Evolutionary conservation across 2,329 filamentous ascomycete species (phyloP), one percentile per base, ranked within the genome.

Genomic region (Bipolaris zeicola): DNA sequence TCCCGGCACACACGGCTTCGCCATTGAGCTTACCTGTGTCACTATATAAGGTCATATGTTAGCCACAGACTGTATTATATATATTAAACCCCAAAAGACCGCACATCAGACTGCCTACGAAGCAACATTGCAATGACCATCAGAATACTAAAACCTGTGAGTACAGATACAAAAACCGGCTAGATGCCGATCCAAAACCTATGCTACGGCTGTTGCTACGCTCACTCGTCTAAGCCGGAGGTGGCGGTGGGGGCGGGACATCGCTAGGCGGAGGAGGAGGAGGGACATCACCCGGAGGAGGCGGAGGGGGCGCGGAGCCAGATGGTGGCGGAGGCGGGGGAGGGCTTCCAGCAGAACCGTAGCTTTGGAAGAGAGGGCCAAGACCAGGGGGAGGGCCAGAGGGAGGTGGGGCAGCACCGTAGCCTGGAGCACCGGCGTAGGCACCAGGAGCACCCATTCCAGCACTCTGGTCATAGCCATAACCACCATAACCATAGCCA

Each of bases 321-420:
- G 86, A 83, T 1, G 87, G 85, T 24, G 87, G 86, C 39, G 85
- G 83, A 8, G 85, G 83, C n/a, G 86, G 85, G 24, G 87, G 87
- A 41, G 85, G 84, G 54, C 81, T 78, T 41, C 76, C 77, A 57
- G 75, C 80, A 61, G 78, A 79, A 37, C 84, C 80, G 60, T 86
- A 90, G 68, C 88, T 87, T 74, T 89, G 86, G 67, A 89, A 87
- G 56, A 91, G 80, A 44, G 86, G 84, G 70, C 84, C 87, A 58
- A 89, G 79, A 38, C 85, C 85, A 58, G 83, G 73, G 49, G 73
- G 73, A 53, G 73, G 82, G 41, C 78, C 58, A 79, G 68, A 55
- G 82, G 67, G 85, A 49, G 73, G 62, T 37, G 69, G 63, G 51
- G 77, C 73, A 57, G 66, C 68, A 33, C 77, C 78, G 55, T 77